Conservation (phyloP, 2,329 filamentous ascomycete genomes). For the Arthrobotrys entomopaga region DNA sequence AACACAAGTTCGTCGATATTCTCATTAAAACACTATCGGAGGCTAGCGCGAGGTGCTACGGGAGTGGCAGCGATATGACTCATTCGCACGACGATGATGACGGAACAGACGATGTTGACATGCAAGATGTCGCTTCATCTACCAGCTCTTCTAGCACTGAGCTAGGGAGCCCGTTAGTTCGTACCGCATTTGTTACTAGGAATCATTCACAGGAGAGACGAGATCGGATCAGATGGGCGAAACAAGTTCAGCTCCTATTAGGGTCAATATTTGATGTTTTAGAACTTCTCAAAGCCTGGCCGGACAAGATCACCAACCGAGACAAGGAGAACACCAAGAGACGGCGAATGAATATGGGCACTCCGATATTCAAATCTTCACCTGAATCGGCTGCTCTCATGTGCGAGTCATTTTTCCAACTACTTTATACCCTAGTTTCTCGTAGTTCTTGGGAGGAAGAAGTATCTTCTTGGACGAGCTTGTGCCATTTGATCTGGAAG, state of each 20-base stretch:
- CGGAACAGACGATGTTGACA: conserved; percentile 31
- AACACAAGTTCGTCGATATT: conserved; percentile 48
- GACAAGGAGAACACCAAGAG: conserved; percentile 30
- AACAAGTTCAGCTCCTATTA: conserved; percentile 28
- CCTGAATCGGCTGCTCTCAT: conserved; percentile 25
- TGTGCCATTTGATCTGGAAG: conserved; percentile 48
- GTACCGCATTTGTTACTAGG: conserved; percentile 20
- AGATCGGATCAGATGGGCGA: conserved; percentile 24
- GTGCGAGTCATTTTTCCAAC: conserved; percentile 33
- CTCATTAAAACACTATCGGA: conserved; percentile 42
- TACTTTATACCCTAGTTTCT: conserved; percentile 32
- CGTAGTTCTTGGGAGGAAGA: conserved; percentile 10
- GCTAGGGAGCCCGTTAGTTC: conserved; percentile 42
- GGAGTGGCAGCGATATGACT: neutral
- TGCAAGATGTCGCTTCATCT: conserved; percentile 36
- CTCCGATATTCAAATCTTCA: conserved; percentile 39
- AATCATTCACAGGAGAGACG: conserved; percentile 14
- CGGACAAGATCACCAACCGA: conserved; percentile 13
- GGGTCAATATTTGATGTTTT: conserved; percentile 30
- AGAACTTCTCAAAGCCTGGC: conserved; percentile 16
- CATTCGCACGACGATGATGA: neutral
- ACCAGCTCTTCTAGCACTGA: conserved; percentile 46
- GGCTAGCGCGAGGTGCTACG: conserved; percentile 28
- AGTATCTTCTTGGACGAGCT: conserved; percentile 24
- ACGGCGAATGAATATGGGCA: conserved; percentile 30